Conservation (phyloP, 192 early-diverging fungal genomes). For the Umbelopsis ramanniana region DNA sequence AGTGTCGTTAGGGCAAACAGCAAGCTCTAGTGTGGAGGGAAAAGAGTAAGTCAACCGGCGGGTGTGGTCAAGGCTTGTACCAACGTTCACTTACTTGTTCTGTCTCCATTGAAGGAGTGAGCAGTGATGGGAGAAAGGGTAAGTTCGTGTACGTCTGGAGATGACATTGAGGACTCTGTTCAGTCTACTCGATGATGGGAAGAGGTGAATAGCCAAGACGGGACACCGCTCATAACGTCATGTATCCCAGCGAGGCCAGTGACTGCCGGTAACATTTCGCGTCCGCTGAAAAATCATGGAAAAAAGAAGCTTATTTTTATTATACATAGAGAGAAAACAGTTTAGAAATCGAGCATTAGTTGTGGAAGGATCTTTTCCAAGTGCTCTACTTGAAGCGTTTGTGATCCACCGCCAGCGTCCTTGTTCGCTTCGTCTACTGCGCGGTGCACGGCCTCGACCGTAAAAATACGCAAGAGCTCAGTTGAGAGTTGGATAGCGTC, state of each 20-base stretch:
- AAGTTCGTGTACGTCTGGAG: slow-evolving; percentile 64
- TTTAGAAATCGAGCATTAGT: slow-evolving; percentile 25
- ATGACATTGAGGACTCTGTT: slow-evolving; percentile 64
- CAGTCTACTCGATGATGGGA: slow-evolving; percentile 51
- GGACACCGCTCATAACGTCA: slow-evolving; percentile 6
- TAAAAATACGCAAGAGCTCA: slow-evolving; percentile 42
- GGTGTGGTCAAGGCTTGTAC: neutral
- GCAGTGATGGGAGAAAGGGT: slow-evolving; percentile 83
- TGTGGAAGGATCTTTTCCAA: slow-evolving; percentile 25
- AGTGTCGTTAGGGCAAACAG: slow-evolving; percentile 87
- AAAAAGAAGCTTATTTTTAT: too few species aligned
- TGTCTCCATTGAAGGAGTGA: slow-evolving; percentile 91
- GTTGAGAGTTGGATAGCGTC: slow-evolving; percentile 40
- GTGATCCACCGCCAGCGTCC: slow-evolving; percentile 13
- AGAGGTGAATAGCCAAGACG: neutral
- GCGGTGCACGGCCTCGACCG: slow-evolving; percentile 44
- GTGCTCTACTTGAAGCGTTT: slow-evolving; percentile 23
- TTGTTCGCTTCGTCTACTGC: slow-evolving; percentile 30
- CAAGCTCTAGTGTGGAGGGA: slow-evolving; percentile 84
- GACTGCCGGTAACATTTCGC: neutral
- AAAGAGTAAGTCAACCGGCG: neutral
- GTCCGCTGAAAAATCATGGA: too few species aligned
- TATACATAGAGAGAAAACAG: neutral
- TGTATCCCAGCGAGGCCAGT: neutral
- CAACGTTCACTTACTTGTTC: slow-evolving; percentile 62